Percentiles rank a stretch among this genome's conserved stretches.
These are phyloP conservation scores for Clavispora santaluciae DNA, from an alignment of 805 yeast genomes.

Conservation along the genomic window DNA sequence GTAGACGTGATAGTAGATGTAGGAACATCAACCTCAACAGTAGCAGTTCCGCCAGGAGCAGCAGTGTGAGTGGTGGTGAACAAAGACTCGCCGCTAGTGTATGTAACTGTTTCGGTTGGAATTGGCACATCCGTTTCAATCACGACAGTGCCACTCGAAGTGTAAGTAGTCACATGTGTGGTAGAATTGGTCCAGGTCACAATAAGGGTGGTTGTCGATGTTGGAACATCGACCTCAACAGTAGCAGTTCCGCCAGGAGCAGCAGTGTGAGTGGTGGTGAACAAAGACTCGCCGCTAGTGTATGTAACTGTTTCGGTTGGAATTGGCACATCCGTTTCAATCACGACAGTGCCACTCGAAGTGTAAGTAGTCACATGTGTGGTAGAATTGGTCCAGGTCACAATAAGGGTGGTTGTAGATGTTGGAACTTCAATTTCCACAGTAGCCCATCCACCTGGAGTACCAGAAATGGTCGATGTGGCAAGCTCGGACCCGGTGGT, in stretches of 20 bases:
- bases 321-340: neutral
- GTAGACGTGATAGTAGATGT: neutral
- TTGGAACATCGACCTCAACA: neutral
- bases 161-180: neutral
- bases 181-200: neutral
- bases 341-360: slow-evolving; percentile 3
- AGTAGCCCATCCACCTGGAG: slow-evolving; percentile 17
- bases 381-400: neutral
- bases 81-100: neutral
- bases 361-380: neutral
- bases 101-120: neutral
- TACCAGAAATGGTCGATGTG: slow-evolving; percentile 8
- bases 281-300: neutral
- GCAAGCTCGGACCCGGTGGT: slow-evolving; percentile 4
- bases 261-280: slow-evolving; percentile 2
- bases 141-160: neutral
- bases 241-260: slow-evolving; percentile 2
- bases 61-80: neutral
- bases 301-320: neutral
- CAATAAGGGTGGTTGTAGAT: neutral
- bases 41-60: slow-evolving; percentile 1
- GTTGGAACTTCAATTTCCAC: slow-evolving; percentile 10
- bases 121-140: neutral
- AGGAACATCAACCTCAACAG: slow-evolving; percentile 10
- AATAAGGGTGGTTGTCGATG: neutral